A percentile compares a stretch with the other conserved stretches of the same genome.
These are phyloP conservation scores for Gliomastix tumulicola DNA, from an alignment of 2,329 filamentous ascomycete species.

Conservation along the genomic window DNA sequence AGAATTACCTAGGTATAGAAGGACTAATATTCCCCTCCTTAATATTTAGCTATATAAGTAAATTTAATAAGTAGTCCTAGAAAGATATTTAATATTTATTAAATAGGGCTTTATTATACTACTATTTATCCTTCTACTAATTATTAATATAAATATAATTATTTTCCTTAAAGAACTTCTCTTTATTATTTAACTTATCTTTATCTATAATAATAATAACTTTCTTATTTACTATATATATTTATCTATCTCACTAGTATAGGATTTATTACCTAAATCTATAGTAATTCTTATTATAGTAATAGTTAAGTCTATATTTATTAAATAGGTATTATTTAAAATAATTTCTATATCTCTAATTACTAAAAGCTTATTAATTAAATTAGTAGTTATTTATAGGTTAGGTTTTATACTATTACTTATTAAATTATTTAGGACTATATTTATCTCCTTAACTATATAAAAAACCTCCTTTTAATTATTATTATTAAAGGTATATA, in stretches of 20 bases:
- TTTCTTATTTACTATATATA: no score
- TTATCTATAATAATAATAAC: background rate
- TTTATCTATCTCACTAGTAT: no score
- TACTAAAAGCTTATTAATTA: no score
- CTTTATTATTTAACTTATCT: background rate
- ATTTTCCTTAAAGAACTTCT: no score
- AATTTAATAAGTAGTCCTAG: no score
- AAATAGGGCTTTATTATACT: background rate
- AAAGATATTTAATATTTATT: no score
- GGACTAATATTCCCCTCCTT: background rate
- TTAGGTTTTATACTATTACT: background rate
- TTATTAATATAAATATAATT: no score
- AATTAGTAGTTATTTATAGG: no score
- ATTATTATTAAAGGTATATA: background rate
- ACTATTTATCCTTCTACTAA: background rate
- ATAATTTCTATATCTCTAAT: no score
- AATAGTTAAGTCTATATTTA: background rate
- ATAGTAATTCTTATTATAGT: background rate
- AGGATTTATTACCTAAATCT: background rate
- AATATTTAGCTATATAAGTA: no score
- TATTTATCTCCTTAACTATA: background rate
- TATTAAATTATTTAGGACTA: background rate
- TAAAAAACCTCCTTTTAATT: background rate
- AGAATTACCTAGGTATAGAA: no score
- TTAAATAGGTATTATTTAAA: background rate